Evolutionary conservation across 345 rosid genomes (phyloP), one percentile per base, ranked within the genome.

Genomic region (Citrus sp.): DNA sequence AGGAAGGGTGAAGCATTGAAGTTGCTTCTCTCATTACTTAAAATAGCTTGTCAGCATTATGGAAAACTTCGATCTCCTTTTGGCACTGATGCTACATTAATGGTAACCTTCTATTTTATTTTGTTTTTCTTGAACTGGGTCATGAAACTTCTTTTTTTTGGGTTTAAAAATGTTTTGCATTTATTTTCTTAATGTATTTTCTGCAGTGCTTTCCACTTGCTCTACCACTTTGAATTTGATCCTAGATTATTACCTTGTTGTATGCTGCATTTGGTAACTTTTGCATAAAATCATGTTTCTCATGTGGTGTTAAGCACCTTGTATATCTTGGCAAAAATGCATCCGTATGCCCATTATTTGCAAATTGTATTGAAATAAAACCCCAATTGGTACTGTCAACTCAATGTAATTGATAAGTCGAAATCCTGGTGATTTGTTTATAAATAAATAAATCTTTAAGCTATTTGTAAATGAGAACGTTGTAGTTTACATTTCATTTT

Each of bases 21-120:
- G 84, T 84, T 93, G 88, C 94, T 94, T 75, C 90, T 97, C 69
- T 93, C 95, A 75, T 84, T 97, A 88, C 97, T 94, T 34, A 94
- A 88, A 86, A 87, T 97, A 84, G 94, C 93, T 70, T 94, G 90
- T 82, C 97, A 92, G 86, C 93, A 90, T 86, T 97, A 97, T 83
- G 99, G 98, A 76, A 97, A 94, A 90, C 92, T 97, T 75, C 89
- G 98, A 72, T 92, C 98, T 83, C 94, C 99, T 82, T 97, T 92
- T 72, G 97, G 98, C 63, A 70, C 87, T 66, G 98, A 97, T 74
- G 81, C 82, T 32, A 42, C 85, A 25, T 71, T 86, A 80, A 91
- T 85, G 97, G 98, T 96, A 86, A 84, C 75, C 77, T 28, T 40
- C 51, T 46, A 46, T 46, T 46, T 46, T 46, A 46, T 27, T 56